A percentile compares a stretch with the other conserved stretches of the same genome.
Evolutionary conservation across 768 basidiomycete genomes (phyloP).

Genomic region (Suillus alpinus): DNA sequence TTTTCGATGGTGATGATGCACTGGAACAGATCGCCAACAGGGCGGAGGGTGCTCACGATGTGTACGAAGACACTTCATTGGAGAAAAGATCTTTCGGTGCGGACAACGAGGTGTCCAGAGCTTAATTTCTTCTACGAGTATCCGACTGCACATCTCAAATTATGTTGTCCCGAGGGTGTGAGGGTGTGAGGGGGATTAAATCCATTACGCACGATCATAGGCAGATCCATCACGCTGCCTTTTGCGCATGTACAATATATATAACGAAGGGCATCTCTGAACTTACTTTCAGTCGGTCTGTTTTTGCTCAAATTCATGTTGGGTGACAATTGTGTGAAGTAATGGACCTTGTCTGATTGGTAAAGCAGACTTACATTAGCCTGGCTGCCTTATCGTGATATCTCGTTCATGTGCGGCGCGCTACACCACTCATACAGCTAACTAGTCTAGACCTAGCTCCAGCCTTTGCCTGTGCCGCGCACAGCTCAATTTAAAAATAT

Average conservation of each 20-base stretch:
- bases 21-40: constrained; percentile 32
- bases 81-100: constrained; percentile 19
- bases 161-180: background rate
- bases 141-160: background rate
- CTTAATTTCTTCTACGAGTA: background rate
- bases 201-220: constrained; percentile 4
- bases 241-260: constrained; percentile 5
- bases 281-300: background rate
- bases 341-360: background rate
- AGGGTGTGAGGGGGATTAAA: background rate
- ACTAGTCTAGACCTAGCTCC: background rate
- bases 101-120: constrained; percentile 1
- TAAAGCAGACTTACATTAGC: no score
- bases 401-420: background rate
- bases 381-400: background rate
- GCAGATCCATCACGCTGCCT: background rate
- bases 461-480: background rate
- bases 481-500: background rate
- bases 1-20: constrained; percentile 72
- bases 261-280: background rate
- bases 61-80: constrained; percentile 13
- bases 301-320: background rate
- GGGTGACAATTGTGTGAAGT: background rate
- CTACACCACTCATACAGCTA: background rate
- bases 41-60: constrained; percentile 18